phyloP scores from a whole-genome alignment of 805 yeast species.

The Teunomyces barrocoloradensis region DNA sequence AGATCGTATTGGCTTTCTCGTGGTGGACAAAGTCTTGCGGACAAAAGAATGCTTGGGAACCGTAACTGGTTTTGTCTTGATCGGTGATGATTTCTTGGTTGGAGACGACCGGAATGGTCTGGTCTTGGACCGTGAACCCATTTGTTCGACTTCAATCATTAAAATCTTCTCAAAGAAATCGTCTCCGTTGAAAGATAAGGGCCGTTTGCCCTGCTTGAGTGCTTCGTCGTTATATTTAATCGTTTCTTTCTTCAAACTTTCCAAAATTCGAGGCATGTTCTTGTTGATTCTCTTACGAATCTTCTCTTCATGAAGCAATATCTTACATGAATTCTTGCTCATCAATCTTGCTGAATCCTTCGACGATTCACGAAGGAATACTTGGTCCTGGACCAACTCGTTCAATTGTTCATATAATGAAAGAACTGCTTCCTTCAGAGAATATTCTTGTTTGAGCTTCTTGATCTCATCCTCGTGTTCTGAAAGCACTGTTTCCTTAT shows the following conservation, averaged over 20 bases:
- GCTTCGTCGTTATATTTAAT: constrained; percentile 44
- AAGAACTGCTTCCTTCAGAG: constrained; percentile 53
- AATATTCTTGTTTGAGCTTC: constrained; percentile 48
- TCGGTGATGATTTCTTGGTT: not conserved
- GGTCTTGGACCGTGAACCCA: not conserved
- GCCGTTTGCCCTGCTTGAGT: constrained; percentile 15
- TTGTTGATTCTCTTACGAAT: constrained; percentile 65
- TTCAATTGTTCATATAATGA: constrained; percentile 54
- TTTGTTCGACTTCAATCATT: constrained; percentile 26
- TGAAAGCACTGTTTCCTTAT: constrained; percentile 59
- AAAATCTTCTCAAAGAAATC: constrained; percentile 41
- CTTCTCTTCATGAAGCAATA: constrained; percentile 77
- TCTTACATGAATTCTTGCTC: constrained; percentile 73
- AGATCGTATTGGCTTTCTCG: not conserved
- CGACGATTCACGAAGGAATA: constrained; percentile 61
- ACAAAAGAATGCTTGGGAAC: not conserved
- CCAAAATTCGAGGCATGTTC: constrained; percentile 62
- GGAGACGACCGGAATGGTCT: constrained; percentile 2
- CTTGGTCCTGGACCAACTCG: constrained; percentile 57
- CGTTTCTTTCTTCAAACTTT: constrained; percentile 48
- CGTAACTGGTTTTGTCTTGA: not conserved
- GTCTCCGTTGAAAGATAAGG: constrained; percentile 45
- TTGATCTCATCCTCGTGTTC: constrained; percentile 64
- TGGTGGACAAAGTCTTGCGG: not conserved
- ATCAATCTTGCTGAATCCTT: constrained; percentile 78